These are phyloP conservation scores for Diaporthe humulicola DNA, from an alignment of 2,329 filamentous ascomycete species.

Conservation along the genomic window DNA sequence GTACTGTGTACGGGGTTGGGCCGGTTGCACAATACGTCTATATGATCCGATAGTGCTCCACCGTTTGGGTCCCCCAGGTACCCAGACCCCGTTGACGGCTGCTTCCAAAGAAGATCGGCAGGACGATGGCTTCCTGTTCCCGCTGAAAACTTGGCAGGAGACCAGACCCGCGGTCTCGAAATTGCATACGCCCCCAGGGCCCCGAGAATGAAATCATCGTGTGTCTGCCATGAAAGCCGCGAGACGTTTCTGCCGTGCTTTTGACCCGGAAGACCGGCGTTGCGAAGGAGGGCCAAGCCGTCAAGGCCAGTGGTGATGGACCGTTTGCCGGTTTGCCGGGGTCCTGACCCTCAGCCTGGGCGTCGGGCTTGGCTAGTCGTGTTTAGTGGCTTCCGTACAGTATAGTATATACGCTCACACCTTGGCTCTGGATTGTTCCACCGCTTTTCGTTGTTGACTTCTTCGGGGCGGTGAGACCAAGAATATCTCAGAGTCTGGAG, in stretches of 20 bases:
- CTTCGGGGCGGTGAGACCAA: conserved; percentile 23
- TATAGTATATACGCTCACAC: conserved; percentile 9
- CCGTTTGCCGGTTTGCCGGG: conserved; percentile 26
- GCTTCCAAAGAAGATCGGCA: conserved; percentile 20
- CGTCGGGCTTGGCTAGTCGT: conserved; percentile 20
- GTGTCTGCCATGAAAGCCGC: not conserved
- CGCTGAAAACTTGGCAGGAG: conserved; percentile 27
- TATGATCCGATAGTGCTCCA: conserved; percentile 27
- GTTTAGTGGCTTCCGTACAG: not conserved
- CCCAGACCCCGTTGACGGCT: conserved; percentile 18
- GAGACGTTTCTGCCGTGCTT: not conserved
- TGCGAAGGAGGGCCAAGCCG: not conserved
- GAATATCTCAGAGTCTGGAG: conserved; percentile 22
- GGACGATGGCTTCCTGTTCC: conserved; percentile 14
- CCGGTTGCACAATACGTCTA: conserved; percentile 13
- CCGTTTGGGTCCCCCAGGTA: conserved; percentile 21
- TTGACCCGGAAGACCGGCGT: not conserved
- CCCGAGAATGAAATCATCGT: conserved; percentile 30
- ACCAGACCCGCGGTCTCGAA: not conserved
- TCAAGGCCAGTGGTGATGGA: not conserved
- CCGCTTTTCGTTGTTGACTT: conserved; percentile 14
- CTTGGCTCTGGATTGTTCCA: conserved; percentile 19
- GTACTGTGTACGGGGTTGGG: conserved; percentile 18
- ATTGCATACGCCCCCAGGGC: not conserved
- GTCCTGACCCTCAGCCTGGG: conserved; percentile 18